These are phyloP conservation scores for Papilionanthe hybrid DNA, from an alignment of 116 monocot genomes.

Conservation along the genomic window DNA sequence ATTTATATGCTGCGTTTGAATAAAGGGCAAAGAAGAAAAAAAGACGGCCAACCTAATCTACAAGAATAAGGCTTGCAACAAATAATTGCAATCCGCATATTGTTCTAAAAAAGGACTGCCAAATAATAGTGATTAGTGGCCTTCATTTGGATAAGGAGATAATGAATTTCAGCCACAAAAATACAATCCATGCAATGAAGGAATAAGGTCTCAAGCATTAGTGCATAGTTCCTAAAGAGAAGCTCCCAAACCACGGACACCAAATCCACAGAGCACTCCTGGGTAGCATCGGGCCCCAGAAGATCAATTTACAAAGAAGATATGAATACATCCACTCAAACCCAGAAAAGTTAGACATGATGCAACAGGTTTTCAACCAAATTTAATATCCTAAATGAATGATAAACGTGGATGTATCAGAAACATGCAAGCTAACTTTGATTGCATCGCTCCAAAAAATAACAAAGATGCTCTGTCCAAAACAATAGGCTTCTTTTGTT, in stretches of 20 bases:
- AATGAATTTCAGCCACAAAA: too few relatives aligned
- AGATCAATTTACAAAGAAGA: neutral
- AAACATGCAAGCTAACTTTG: neutral
- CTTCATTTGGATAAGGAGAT: too few relatives aligned
- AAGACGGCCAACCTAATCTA: neutral
- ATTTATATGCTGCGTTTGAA: too few relatives aligned
- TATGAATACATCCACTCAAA: neutral
- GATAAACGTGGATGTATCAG: neutral
- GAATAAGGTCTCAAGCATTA: too few relatives aligned
- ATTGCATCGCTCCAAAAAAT: neutral
- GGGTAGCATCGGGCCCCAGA: neutral
- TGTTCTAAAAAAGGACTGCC: neutral
- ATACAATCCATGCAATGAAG: neutral
- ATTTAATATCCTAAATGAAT: neutral
- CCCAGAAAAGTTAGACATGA: neutral
- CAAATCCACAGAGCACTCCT: neutral
- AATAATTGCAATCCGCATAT: neutral
- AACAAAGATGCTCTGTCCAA: neutral
- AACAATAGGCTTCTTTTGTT: neutral
- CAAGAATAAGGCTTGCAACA: neutral
- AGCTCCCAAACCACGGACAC: too few relatives aligned
- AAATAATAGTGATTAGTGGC: neutral
- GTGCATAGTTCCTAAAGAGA: too few relatives aligned
- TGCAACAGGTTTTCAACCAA: neutral
- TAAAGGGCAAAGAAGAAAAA: neutral